Evolutionary conservation across 257 asterid species (phyloP), one percentile per base, ranked within the genome.

Genomic region (Knoxia roxburghii): DNA sequence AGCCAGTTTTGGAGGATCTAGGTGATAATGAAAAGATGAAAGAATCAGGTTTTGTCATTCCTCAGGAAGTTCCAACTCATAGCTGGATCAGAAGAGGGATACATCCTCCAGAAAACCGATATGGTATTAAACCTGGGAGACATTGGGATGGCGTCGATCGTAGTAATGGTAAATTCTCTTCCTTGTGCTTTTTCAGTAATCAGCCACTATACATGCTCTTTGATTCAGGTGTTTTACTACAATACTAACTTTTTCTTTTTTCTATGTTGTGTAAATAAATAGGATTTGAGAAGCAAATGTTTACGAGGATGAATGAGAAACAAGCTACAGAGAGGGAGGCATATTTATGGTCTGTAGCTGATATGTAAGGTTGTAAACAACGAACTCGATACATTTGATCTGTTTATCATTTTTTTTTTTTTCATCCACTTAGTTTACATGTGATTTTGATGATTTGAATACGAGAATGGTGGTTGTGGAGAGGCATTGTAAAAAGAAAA

Each of bases 141-240:
- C 98, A 89, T 72, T 91, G 96, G 98, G 98, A 91, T 71, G 96
- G 96, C 13, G 98, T 91, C 3, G 95, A 92, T 61, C 95, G 97
- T 26, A 89, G 96, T 61, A 89, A 46, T 7, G 97, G 96, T 90
- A 69, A 64, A 82, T 64, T 74, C 51, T 7, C 56, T 67, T 50
- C 37, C 17, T 18, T 18, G 23, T 33, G 24, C 43, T 32, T 1
- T 4, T 18, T 33, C 60, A 11, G 56, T 20, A 20, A 50, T 20
- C 20, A 61, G n/a, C 4, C 7, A 21, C 46, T 29, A 9, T 9
- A 30, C 21, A 39, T 32, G 18, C 32, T 24, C 0, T 29, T 26
- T n/a, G 3, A 14, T 11, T 48, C 35, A 4, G 14, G 32, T 2
- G 13, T 52, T 51, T 43, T 33, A 7, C 12, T 29, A 11, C 11